Percentiles rank a stretch among this genome's conserved stretches.
Conservation (phyloP, 208 protist species). For the Trypanosoma lewisi region DNA sequence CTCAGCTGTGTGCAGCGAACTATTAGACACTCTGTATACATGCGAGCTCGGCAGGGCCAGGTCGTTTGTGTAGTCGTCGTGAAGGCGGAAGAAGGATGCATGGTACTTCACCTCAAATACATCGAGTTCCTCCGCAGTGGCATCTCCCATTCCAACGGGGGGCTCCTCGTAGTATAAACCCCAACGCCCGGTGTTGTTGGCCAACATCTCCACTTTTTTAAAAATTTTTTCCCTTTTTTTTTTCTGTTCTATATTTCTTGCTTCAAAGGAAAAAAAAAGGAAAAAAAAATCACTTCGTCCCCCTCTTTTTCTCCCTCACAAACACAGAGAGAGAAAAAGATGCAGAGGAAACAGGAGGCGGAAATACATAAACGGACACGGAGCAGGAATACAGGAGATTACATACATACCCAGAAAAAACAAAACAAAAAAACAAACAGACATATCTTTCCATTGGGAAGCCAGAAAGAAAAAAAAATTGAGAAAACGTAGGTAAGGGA, state of each 20-base stretch:
- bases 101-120: constrained; percentile 10
- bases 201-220: too few species aligned
- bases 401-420: background rate
- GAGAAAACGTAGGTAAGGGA: too few species aligned
- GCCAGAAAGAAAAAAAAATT: constrained; percentile 5
- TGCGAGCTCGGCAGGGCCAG: background rate
- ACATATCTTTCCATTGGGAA: background rate
- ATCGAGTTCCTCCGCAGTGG: background rate
- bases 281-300: background rate
- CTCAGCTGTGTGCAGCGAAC: constrained; percentile 21
- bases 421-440: background rate
- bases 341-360: background rate
- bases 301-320: background rate
- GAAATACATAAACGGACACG: background rate
- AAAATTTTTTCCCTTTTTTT: background rate
- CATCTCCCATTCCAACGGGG: background rate
- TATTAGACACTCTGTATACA: constrained; percentile 1
- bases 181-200: too few species aligned
- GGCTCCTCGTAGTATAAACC: background rate
- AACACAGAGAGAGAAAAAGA: background rate
- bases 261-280: background rate
- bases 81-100: constrained; percentile 11
- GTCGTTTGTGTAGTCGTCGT: background rate
- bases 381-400: too few species aligned
- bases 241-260: background rate